Base-by-base conservation (phyloP, 352 stramenopile genomes). In the Phytophthora lateralis region DNA sequence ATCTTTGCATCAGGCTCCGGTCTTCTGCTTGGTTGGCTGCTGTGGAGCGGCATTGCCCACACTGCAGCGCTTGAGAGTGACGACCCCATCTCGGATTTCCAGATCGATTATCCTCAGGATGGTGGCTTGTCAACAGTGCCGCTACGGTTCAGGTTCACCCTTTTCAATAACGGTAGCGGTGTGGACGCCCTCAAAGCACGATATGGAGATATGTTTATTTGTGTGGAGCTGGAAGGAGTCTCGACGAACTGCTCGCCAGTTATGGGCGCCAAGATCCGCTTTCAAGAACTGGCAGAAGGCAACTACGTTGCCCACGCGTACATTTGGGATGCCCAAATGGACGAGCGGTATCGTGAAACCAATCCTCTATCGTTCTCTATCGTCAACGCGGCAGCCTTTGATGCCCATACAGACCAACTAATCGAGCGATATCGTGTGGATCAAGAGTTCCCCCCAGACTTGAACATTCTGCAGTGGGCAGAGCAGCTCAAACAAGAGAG, bases 231-330 rank as follows among this genome's bases (percentile, higher is more conserved):
- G 29, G 43, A 60, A 20, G 29, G n/a, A 6, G n/a, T 30, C 2
- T 14, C 21, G 6, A 42, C 61, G 34, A 26, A 35, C 17, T 69
- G 54, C 14, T 29, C 24, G 15, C 34, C 61, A 15, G n/a, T 46
- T 39, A 29, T 34, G 21, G 39, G 55, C 2, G 58, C 81, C 17
- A 41, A 14, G 14, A 83, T 27, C 51, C 81, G 9, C 11, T 55
- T 63, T 17, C 37, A 57, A 17, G 26, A 53, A 6, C 20, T 71
- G 7, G 3, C 9, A 11, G 6, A 30, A 38, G 43, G 20, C n/a
- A 24, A n/a, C 3, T 47, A 60, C 51, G 39, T 47, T 12, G 57
- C 51, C 4, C 50, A 18, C 5, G 41, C 43, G 2, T 62, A 54
- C 46, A 49, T 71, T 14, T 34, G 43, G 2, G 43, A 60, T 18